Base-by-base conservation (phyloP, 2,329 filamentous ascomycete species). In the Talaromyces islandicus region DNA sequence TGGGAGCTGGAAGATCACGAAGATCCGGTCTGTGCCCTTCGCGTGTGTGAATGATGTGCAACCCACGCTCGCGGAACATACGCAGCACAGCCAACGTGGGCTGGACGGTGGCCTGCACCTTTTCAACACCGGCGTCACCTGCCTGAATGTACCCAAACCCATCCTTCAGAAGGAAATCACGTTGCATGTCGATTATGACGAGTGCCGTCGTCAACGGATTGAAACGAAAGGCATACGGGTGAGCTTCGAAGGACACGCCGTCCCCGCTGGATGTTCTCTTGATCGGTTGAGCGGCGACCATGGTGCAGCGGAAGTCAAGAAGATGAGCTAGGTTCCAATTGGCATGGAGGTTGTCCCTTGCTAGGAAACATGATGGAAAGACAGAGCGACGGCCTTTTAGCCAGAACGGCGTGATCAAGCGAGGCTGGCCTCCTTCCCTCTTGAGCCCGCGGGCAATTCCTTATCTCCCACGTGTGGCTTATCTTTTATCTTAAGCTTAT, bases 141-240 rank as follows among this genome's bases (percentile, higher is more conserved):
- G 77, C 77, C 69, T 83, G 80, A 43, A 83, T 82, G 54, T 77
- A 75, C 7, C 81, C 81, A 63, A 83, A 83, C 25, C 81, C 80
- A 55, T 75, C 74, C 2, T 72, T 70, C n/a, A 79, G 75, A 6
- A 83, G 66, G 62, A 82, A 81, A 62, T 82, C 80, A 43, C 79
- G 69, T 62, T 82, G 80, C 78, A 82, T 81, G 64, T 82, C 79
- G 62, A 82, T 81, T 57, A 82, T 73, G 54, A 83, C 68, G 24
- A 83, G 67, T 9, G 80, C 80, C 0, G 80, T 81, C 9, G 77
- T 75, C 29, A 74, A 70, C 25, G 74, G 70, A 19, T 75, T 73
- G 60, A 83, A 83, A 3, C 69, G 72, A 66, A 79, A 83, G 2
- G 74, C 69, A 67, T 83, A 83, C 12, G 81, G 81, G 61, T 75